Conservation (phyloP, 2,329 filamentous ascomycete genomes). For the Aspergillus sp. region DNA sequence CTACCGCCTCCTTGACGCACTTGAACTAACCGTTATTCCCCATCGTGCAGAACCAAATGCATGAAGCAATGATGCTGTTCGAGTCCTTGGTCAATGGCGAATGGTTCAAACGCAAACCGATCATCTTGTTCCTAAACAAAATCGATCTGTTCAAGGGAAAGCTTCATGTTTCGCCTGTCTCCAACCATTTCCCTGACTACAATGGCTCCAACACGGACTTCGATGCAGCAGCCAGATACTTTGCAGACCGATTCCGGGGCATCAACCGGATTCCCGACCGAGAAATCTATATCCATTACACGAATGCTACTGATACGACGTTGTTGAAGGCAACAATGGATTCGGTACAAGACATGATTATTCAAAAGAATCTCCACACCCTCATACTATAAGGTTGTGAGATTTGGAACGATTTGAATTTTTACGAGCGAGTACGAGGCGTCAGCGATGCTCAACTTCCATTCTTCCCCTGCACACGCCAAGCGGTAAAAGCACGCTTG, state of each 20-base stretch:
- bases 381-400: conserved; percentile 62
- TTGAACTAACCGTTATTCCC: conserved; percentile 18
- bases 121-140: conserved; percentile 85
- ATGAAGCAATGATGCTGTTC: conserved; percentile 83
- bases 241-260: conserved; percentile 76
- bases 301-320: conserved; percentile 67
- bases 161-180: conserved; percentile 69
- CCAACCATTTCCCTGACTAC: conserved; percentile 77
- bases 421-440: conserved; percentile 23
- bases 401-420: conserved; percentile 11
- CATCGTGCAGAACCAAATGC: conserved; percentile 76
- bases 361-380: conserved; percentile 79
- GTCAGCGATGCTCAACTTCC: conserved; percentile 19
- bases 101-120: conserved; percentile 79
- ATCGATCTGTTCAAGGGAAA: conserved; percentile 84
- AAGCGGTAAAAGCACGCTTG: conserved; percentile 22
- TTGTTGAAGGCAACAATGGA: conserved; percentile 83
- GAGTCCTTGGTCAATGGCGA: conserved; percentile 83
- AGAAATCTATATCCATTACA: conserved; percentile 62
- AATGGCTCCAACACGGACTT: conserved; percentile 70
- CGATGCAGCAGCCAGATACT: conserved; percentile 76
- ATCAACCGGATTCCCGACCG: conserved; percentile 66
- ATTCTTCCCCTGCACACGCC: conserved; percentile 19
- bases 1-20: background rate
- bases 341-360: conserved; percentile 85